Base-by-base conservation (phyloP, 2,329 filamentous ascomycete genomes). In the Arachnopeziza araneosa region DNA sequence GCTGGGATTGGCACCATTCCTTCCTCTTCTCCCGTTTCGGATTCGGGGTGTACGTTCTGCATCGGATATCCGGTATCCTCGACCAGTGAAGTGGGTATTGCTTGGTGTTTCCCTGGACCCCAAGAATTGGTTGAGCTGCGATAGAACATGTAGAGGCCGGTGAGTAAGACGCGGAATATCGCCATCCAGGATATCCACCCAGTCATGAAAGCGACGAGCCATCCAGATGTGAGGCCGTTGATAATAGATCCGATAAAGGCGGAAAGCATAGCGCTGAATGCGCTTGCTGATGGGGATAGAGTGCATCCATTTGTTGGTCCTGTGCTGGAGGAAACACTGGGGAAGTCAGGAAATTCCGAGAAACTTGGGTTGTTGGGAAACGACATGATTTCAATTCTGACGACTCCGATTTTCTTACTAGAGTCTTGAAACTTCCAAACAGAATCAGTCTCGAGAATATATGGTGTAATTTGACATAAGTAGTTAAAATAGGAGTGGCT, bases 181-280 rank as follows among this genome's bases (percentile, higher is more conserved):
- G 58, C 53, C 23, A 59, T 32, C 58, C 53, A 56, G 9, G 53
- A 10, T 26, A 59, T 55, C 58, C 58, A 59, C 2, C 58, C 58
- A 24, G 58, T 59, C 32, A 55, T 59, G 22, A 56, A 59, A n/a
- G 50, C 53, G 7, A 59, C 51, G 21, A 59, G n/a, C 44, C 49
- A 59, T 10, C 53, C 58, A 48, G 58, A 59, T 22, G 58, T 52
- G 14, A 59, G 53, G 17, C 53, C 53, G 58, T 59, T 59, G 52
- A 59, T 44, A 7, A 59, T 49, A 10, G 57, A 59, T n/a, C 57
- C 52, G 21, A 55, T 44, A 44, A 59, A 55, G 17, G 57, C 57
- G 51, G 57, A 59, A 22, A 59, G 48, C n/a, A 59, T 56, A 24
- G 53, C 55, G 50, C 53, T 56, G 58, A 59, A 56, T 17, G 53